phyloP scores from a whole-genome alignment of 768 basidiomycete species.

The Saitozyma podzolica region DNA sequence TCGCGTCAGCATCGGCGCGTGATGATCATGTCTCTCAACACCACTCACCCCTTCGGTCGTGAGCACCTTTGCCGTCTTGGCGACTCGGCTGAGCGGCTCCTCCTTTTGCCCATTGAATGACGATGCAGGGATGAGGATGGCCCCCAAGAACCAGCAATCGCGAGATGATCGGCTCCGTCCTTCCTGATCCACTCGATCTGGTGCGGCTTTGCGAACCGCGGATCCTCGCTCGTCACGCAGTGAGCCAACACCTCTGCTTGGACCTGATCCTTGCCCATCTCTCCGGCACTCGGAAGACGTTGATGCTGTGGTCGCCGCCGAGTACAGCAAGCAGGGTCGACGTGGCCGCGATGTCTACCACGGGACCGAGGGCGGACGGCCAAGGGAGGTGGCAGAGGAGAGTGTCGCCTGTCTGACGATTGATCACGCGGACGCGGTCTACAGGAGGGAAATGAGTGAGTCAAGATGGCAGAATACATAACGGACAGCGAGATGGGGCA shows the following conservation, averaged over 20 bases:
- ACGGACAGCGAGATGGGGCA: slow-evolving; percentile 30
- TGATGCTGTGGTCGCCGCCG: slow-evolving; percentile 19
- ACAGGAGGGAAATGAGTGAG: background rate
- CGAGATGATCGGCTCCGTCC: slow-evolving; percentile 22
- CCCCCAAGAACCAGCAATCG: slow-evolving; percentile 18
- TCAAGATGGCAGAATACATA: background rate
- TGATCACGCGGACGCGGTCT: slow-evolving; percentile 40
- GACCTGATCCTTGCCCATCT: slow-evolving; percentile 28
- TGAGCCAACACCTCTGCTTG: too few relatives aligned
- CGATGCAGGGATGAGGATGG: too few relatives aligned
- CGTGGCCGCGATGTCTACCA: slow-evolving; percentile 35
- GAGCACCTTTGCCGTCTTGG: slow-evolving; percentile 20
- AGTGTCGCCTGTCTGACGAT: slow-evolving; percentile 26
- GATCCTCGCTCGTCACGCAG: too few relatives aligned
- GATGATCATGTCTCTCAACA: background rate
- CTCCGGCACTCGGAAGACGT: slow-evolving; percentile 28
- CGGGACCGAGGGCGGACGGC: slow-evolving; percentile 11
- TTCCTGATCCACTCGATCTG: slow-evolving; percentile 34
- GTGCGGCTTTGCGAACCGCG: slow-evolving; percentile 9
- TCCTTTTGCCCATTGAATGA: too few relatives aligned
- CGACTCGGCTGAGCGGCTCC: background rate
- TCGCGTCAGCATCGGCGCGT: slow-evolving; percentile 6
- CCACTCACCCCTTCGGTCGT: slow-evolving; percentile 36
- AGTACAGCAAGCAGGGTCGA: slow-evolving; percentile 28
- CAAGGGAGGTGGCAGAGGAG: slow-evolving; percentile 22